Evolutionary conservation across 139 green algal species (phyloP), one percentile per base, ranked within the genome.

Genomic region (Limnomonas spitsbergensis): DNA sequence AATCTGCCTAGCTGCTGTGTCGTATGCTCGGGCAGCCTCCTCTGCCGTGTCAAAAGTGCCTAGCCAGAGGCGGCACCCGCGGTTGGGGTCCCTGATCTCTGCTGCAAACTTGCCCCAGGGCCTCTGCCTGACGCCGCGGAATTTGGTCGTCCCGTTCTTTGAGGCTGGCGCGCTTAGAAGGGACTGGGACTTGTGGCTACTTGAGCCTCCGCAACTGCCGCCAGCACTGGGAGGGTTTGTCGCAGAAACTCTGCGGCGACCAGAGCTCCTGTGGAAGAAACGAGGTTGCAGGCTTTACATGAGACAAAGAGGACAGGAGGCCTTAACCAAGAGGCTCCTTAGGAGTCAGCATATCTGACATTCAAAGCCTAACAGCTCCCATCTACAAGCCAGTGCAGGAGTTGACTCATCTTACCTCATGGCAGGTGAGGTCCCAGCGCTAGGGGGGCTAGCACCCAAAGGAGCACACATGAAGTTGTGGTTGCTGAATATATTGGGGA

Each of bases 1-100:
- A 71, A 97, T 97, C 61, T 93, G 83, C 14, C 92, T 56, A 0
- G 93, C 93, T 0, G 92, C 92, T 4, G 83, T 84, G 82, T 97
- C 93, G 73, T 97, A 97, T 7, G 93, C 92, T 27, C 86, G 72
- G 1, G 93, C 93, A 20, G 93, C 92, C 83, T 95, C 91, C 85
- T 94, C 86, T 7, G 92, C 89, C 2, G 88, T 91, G 75, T 97
- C 92, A 84, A 94, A 97, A 3, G 92, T 97, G 56, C 93, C 93
- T 73, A 97, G 87, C 93, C 93, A 97, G 77, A 93, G 74, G 7
- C 92, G 82, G 40, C 81, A 85, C 34, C 89, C 88, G 61, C 54
- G 34, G 52, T 68, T 47, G n/a, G 69, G 70, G 66, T 81, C 82
- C 53, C 68, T 40, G 37, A 82, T 80, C 70, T 80, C 75, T 38